Evolutionary conservation across 257 asterid species (phyloP).

Genomic region (Ehretia macrophylla): DNA sequence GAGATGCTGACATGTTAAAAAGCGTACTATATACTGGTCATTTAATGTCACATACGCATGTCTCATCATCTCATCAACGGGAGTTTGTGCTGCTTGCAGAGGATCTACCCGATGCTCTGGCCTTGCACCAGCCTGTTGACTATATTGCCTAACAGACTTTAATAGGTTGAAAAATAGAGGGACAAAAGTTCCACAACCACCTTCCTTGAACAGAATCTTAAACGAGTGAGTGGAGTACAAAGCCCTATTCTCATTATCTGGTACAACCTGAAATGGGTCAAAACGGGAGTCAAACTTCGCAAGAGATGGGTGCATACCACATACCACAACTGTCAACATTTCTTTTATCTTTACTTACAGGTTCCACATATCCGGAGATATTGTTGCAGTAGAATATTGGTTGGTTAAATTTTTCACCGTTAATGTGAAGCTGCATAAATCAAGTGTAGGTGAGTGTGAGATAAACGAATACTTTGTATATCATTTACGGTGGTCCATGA

Average conservation of each 20-base stretch:
- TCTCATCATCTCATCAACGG: slow-evolving; percentile 97
- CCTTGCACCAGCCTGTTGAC: slow-evolving; percentile 43
- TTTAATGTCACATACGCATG: slow-evolving; percentile 48
- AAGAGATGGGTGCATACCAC: slow-evolving; percentile 1
- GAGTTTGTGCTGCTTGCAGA: slow-evolving; percentile 89
- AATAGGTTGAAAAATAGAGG: slow-evolving; percentile 85
- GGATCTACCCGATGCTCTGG: slow-evolving; percentile 74
- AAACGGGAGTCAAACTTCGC: slow-evolving; percentile 9
- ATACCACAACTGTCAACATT: background rate
- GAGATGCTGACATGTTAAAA: background rate
- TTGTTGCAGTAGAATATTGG: slow-evolving; percentile 92
- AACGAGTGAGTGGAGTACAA: slow-evolving; percentile 78
- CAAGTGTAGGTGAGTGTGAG: background rate
- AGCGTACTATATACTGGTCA: too few relatives aligned
- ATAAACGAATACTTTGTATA: background rate
- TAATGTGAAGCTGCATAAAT: slow-evolving; percentile 65
- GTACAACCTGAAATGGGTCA: slow-evolving; percentile 63
- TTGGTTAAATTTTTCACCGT: slow-evolving; percentile 74
- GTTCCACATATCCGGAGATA: slow-evolving; percentile 74
- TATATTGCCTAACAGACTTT: slow-evolving; percentile 63
- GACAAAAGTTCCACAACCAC: slow-evolving; percentile 96
- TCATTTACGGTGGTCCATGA: background rate
- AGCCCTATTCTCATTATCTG: slow-evolving; percentile 74
- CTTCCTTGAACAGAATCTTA: slow-evolving; percentile 96
- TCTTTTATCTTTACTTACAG: slow-evolving; percentile 42